Evolutionary conservation across 2,329 filamentous ascomycete species (phyloP).

Genomic region (Triangularia setosa): DNA sequence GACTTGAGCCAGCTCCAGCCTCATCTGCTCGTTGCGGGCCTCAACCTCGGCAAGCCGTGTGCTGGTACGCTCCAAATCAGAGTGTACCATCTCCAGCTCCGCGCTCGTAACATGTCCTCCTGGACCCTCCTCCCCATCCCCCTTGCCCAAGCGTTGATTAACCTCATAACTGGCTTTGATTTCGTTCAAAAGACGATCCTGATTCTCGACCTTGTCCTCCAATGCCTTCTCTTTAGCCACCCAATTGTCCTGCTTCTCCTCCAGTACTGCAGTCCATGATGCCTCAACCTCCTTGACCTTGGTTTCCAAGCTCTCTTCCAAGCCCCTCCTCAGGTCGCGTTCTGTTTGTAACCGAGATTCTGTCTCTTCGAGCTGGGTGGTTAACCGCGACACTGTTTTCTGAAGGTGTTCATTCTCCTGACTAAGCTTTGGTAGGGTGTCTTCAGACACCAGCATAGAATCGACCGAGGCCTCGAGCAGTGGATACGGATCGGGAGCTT

Average conservation of each 20-base stretch:
- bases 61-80: constrained; percentile 87
- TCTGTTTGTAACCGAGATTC: constrained; percentile 80
- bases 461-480: constrained; percentile 95
- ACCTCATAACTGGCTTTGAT: constrained; percentile 98
- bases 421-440: constrained; percentile 85
- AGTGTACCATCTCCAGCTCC: constrained; percentile 88
- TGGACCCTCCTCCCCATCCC: constrained; percentile 45
- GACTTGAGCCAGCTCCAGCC: constrained; percentile 84
- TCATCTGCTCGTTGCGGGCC: constrained; percentile 87
- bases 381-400: constrained; percentile 69
- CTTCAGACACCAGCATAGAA: constrained; percentile 84
- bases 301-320: constrained; percentile 72
- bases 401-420: constrained; percentile 87
- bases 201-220: constrained; percentile 91
- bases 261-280: constrained; percentile 84
- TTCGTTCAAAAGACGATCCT: constrained; percentile 87
- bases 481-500: constrained; percentile 94
- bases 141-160: constrained; percentile 78
- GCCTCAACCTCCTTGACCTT: constrained; percentile 86
- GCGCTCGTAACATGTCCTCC: constrained; percentile 72
- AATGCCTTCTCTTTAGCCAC: constrained; percentile 81
- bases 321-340: constrained; percentile 63
- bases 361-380: constrained; percentile 75
- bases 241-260: constrained; percentile 97
- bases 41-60: constrained; percentile 84